A percentile compares a stretch with the other conserved stretches of the same genome.
Evolutionary conservation across 1,139 yeast genomes (phyloP).

Genomic region (Lodderomyces elongisporus): DNA sequence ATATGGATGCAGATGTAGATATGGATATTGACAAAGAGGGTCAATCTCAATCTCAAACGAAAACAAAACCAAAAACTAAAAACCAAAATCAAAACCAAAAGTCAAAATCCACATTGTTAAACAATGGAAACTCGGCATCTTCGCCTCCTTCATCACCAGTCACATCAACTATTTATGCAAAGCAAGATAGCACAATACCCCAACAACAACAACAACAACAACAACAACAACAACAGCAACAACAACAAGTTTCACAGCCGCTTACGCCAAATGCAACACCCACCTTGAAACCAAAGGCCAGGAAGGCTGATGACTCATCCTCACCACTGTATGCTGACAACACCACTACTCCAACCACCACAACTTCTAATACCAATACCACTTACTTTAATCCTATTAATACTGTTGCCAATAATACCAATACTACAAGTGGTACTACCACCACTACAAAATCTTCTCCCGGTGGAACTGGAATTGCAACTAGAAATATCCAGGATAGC

Average conservation of each 20-base stretch:
- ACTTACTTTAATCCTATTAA: slow-evolving; percentile 5
- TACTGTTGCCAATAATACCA: not conserved
- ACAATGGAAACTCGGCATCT: slow-evolving; percentile 1
- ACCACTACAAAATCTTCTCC: not conserved
- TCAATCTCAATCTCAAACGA: not conserved
- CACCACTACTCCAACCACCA: not conserved
- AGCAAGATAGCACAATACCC: not conserved
- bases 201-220: slow-evolving; percentile 1
- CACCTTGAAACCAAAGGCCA: slow-evolving; percentile 1
- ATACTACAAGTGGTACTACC: not conserved
- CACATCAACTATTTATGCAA: not conserved
- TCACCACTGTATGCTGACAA: not conserved
- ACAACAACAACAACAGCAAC: not conserved
- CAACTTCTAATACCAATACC: slow-evolving; percentile 3
- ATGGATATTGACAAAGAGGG: not conserved
- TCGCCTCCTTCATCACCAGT: slow-evolving; percentile 1
- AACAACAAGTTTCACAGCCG: not conserved
- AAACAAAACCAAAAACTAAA: slow-evolving; percentile 1
- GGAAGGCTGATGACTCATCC: not conserved
- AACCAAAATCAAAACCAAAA: slow-evolving; percentile 1
- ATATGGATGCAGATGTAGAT: no score
- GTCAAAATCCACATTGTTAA: no score
- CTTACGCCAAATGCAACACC: slow-evolving; percentile 5
- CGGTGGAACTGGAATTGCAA: not conserved
- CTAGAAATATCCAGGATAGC: not conserved